These are phyloP conservation scores for Collybia nuda DNA, from an alignment of 768 basidiomycete genomes.

Conservation along the genomic window DNA sequence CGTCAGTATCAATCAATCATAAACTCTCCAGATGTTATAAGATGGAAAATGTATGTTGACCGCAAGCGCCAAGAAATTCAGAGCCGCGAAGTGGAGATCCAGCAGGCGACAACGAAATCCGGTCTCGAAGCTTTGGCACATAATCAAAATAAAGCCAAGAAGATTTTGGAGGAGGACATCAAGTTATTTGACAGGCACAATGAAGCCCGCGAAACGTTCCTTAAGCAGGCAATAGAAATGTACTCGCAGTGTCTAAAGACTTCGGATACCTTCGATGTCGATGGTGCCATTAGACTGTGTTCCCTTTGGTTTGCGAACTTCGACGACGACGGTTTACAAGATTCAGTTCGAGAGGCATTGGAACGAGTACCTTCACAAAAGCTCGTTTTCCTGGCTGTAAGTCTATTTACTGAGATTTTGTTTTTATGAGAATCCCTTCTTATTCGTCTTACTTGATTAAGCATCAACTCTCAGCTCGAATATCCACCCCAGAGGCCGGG, in stretches of 20 bases:
- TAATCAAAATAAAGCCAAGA: conserved; percentile 28
- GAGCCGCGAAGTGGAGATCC: conserved; percentile 39
- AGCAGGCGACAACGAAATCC: conserved; percentile 11
- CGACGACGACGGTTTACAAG: conserved; percentile 45
- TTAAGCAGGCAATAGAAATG: conserved; percentile 80
- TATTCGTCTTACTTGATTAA: conserved; percentile 17
- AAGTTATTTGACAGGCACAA: conserved; percentile 56
- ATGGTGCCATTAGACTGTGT: conserved; percentile 76
- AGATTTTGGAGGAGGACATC: conserved; percentile 43
- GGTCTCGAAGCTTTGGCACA: conserved; percentile 13
- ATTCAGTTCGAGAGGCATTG: conserved; percentile 43
- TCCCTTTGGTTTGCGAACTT: conserved; percentile 94
- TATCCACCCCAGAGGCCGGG: conserved; percentile 45
- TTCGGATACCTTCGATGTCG: conserved; percentile 75
- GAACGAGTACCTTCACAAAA: conserved; percentile 78
- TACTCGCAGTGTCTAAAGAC: conserved; percentile 73
- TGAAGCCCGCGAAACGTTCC: conserved; percentile 54
- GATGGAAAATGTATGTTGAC: conserved; percentile 70
- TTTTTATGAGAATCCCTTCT: background rate
- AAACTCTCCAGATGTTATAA: conserved; percentile 66
- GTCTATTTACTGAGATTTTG: conserved; percentile 8
- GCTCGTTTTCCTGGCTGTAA: conserved; percentile 79
- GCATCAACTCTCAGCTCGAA: conserved; percentile 92
- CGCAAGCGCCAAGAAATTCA: conserved; percentile 74
- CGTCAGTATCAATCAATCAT: conserved; percentile 74